Evolutionary conservation across 2,329 filamentous ascomycete genomes (phyloP).

Genomic region (Paraphaeosphaeria sporulosa): DNA sequence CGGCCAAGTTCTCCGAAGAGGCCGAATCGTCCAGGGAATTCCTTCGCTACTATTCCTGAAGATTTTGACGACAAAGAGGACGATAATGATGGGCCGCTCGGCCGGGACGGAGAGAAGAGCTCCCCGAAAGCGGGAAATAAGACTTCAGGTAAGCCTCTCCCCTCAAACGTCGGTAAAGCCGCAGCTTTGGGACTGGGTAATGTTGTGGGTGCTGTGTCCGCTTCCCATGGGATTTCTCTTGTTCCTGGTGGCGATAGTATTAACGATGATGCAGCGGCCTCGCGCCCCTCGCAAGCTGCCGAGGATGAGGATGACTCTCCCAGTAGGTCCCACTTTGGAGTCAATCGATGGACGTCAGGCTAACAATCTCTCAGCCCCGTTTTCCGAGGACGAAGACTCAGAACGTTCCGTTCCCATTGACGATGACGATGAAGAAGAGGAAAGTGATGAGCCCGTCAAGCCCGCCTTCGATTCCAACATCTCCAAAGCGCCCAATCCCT

Average conservation of each 20-base stretch:
- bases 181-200: background rate
- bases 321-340: background rate
- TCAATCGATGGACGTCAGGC: background rate
- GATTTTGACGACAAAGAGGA: background rate
- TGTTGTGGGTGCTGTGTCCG: background rate
- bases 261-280: background rate
- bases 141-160: background rate
- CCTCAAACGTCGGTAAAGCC: background rate
- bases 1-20: background rate
- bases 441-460: background rate
- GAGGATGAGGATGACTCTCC: background rate
- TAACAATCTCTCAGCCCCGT: background rate
- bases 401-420: background rate
- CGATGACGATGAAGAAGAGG: background rate
- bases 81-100: background rate
- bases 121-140: background rate
- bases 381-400: background rate
- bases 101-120: background rate
- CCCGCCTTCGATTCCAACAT: background rate
- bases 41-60: background rate
- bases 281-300: background rate
- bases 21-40: background rate
- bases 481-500: background rate
- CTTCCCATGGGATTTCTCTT: background rate
- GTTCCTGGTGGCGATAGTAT: background rate